Evolutionary conservation across 1,139 yeast species (phyloP).

Genomic region (Geotrichum europaeum): DNA sequence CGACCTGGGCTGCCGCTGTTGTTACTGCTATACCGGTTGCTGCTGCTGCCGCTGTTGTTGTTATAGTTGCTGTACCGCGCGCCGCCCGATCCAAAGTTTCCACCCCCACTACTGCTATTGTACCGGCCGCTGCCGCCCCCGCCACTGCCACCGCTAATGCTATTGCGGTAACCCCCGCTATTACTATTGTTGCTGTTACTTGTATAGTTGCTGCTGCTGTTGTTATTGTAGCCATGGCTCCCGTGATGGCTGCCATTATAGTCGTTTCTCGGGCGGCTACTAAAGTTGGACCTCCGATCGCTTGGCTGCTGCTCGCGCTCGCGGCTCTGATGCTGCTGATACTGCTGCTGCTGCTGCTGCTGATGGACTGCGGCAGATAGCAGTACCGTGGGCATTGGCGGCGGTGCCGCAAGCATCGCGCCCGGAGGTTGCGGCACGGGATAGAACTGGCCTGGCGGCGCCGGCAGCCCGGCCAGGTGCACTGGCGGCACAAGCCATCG

Average conservation of each 20-base stretch:
- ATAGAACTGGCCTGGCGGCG: conserved; percentile 26
- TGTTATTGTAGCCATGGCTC: neutral
- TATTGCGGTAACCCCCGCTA: neutral
- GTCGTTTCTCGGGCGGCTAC: neutral
- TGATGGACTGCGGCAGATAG: neutral
- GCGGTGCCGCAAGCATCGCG: neutral
- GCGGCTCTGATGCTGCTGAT: neutral
- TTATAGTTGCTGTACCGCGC: neutral
- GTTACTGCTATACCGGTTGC: neutral
- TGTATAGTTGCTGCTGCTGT: neutral
- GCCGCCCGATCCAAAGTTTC: neutral
- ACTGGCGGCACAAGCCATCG: conserved; percentile 24
- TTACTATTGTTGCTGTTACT: neutral
- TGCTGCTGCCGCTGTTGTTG: too few relatives aligned
- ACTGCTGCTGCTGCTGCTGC: neutral
- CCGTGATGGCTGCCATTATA: neutral
- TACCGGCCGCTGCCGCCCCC: neutral
- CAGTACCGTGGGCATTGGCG: neutral
- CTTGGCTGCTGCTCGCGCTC: conserved; percentile 2
- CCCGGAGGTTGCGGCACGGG: neutral
- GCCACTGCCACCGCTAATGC: neutral
- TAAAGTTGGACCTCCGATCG: neutral
- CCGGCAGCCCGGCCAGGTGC: conserved; percentile 22
- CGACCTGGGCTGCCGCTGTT: neutral
- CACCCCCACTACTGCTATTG: neutral